Conservation (phyloP, 2,329 filamentous ascomycete genomes). For the Colletotrichum orchidophilum region DNA sequence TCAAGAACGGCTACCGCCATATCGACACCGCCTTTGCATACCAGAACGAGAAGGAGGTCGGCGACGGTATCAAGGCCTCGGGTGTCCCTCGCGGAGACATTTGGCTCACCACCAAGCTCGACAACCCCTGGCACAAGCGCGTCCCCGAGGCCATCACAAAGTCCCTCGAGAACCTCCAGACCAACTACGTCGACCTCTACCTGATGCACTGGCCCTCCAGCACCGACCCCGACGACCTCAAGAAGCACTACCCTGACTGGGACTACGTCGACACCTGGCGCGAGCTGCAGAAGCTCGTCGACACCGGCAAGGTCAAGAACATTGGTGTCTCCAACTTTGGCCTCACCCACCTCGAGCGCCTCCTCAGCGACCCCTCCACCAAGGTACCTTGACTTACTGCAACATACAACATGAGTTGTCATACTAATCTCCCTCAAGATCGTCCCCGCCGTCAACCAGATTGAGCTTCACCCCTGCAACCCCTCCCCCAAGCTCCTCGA, state of each 20-base stretch:
- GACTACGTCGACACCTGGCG: conserved; percentile 83
- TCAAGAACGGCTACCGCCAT: conserved; percentile 76
- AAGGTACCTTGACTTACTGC: too few relatives aligned
- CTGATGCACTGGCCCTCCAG: conserved; percentile 78
- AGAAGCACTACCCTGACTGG: conserved; percentile 80
- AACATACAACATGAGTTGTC: too few relatives aligned
- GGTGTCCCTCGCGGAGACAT: conserved; percentile 73
- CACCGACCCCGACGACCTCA: conserved; percentile 67
- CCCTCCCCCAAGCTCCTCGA: conserved; percentile 81
- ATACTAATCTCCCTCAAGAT: too few relatives aligned
- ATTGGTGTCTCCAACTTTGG: conserved; percentile 90
- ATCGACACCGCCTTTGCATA: conserved; percentile 83
- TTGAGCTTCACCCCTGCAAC: conserved; percentile 84
- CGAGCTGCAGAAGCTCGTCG: conserved; percentile 75
- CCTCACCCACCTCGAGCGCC: conserved; percentile 81
- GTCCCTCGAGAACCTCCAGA: conserved; percentile 68
- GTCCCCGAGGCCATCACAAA: conserved; percentile 69
- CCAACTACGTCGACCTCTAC: conserved; percentile 75
- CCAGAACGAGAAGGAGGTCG: conserved; percentile 78
- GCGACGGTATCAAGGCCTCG: conserved; percentile 69
- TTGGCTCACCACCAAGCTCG: conserved; percentile 83
- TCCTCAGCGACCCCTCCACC: conserved; percentile 72
- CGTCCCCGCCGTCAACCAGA: conserved; percentile 79
- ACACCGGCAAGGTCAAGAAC: conserved; percentile 77
- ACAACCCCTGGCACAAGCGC: conserved; percentile 81